phyloP scores from a whole-genome alignment of 306 rosid genomes.

The Lathyrus oleraceus region DNA sequence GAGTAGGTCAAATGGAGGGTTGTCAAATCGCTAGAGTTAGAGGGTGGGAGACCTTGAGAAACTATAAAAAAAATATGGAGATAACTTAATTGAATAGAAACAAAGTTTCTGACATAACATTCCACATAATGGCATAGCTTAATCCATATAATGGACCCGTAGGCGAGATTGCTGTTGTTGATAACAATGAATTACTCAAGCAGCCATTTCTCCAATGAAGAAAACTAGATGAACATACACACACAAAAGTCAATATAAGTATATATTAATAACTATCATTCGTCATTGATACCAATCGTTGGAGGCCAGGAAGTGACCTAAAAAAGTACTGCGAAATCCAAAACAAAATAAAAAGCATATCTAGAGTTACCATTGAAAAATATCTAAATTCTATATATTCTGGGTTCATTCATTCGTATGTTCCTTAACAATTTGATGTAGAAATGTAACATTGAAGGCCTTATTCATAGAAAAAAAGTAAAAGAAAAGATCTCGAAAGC shows the following conservation, averaged over 20 bases:
- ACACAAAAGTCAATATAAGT: neutral
- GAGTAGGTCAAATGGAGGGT: too few relatives aligned
- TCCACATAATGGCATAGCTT: too few relatives aligned
- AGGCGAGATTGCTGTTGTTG: too few relatives aligned
- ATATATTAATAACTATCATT: neutral
- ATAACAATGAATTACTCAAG: neutral
- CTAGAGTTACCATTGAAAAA: neutral
- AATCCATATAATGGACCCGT: too few relatives aligned
- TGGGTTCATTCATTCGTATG: too few relatives aligned
- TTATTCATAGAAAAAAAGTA: neutral
- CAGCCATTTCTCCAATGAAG: slow-evolving; percentile 1
- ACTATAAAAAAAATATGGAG: too few relatives aligned
- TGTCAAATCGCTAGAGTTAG: too few relatives aligned
- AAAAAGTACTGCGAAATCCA: neutral
- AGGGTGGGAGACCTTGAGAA: too few relatives aligned
- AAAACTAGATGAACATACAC: slow-evolving; percentile 14
- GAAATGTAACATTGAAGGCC: neutral
- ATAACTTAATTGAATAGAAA: too few relatives aligned
- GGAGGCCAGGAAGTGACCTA: neutral
- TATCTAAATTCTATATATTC: neutral
- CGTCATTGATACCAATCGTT: neutral
- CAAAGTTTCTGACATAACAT: too few relatives aligned
- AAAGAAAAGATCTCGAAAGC: neutral
- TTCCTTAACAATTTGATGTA: neutral
- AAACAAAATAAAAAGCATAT: neutral